Evolutionary conservation across 257 asterid genomes (phyloP).

Genomic region (Datura wrightii): DNA sequence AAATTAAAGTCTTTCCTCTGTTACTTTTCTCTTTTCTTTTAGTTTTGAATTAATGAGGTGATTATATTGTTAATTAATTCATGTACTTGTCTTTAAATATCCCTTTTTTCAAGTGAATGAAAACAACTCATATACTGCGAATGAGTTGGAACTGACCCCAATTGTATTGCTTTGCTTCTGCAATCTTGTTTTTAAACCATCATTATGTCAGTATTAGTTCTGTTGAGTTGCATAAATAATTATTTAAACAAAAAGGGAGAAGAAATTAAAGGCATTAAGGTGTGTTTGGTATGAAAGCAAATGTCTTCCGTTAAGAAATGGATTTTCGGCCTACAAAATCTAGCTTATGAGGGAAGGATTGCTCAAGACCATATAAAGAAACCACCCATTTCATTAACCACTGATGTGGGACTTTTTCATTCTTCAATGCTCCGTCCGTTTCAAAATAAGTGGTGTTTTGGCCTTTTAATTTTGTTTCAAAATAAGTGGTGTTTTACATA

Average conservation of each 20-base stretch:
- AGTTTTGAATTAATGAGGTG: background rate
- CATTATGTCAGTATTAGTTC: constrained; percentile 12
- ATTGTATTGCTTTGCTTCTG: background rate
- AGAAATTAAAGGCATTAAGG: background rate
- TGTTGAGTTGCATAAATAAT: background rate
- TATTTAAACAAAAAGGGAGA: background rate
- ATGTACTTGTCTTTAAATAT: background rate
- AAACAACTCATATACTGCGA: constrained; percentile 23
- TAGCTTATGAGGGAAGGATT: no score
- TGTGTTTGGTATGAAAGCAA: no score
- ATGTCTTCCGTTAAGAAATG: no score
- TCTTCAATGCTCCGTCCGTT: no score
- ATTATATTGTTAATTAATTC: background rate
- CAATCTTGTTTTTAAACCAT: constrained; percentile 10
- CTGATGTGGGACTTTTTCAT: no score
- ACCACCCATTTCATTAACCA: no score
- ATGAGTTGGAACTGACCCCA: constrained; percentile 28
- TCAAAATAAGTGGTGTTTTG: no score
- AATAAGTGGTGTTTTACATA: no score
- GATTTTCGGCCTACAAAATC: no score
- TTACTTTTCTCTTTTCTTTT: background rate
- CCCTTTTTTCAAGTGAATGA: constrained; percentile 1
- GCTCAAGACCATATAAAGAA: no score
- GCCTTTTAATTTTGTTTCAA: no score
- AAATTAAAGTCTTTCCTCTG: no score